These are phyloP conservation scores for Pseudocercospora pini-densiflorae DNA, from an alignment of 2,329 filamentous ascomycete genomes.

Conservation along the genomic window DNA sequence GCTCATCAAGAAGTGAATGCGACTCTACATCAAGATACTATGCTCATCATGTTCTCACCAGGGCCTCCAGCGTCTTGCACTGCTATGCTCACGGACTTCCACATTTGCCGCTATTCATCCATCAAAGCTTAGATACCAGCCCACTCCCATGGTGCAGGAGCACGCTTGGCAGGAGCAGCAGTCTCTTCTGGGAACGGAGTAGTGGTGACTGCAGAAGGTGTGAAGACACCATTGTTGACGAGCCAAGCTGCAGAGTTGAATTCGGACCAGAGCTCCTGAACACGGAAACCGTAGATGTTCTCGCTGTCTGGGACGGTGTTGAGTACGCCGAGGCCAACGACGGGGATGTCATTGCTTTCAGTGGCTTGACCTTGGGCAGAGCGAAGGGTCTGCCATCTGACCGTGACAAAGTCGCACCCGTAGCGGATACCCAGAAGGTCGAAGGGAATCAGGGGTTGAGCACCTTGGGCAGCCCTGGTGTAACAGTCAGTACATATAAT, in stretches of 20 bases:
- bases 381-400: constrained; percentile 32
- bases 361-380: constrained; percentile 29
- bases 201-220: constrained; percentile 20
- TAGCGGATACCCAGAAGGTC: constrained; percentile 33
- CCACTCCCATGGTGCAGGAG: constrained; percentile 6
- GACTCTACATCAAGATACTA: neutral
- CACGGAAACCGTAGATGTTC: constrained; percentile 32
- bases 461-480: constrained; percentile 28
- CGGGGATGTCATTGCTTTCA: constrained; percentile 31
- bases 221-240: constrained; percentile 33
- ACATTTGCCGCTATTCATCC: neutral
- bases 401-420: constrained; percentile 32
- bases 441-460: constrained; percentile 36
- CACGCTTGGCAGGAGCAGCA: constrained; percentile 1
- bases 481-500: neutral
- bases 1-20: neutral
- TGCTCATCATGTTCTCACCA: neutral
- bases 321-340: constrained; percentile 30
- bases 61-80: neutral
- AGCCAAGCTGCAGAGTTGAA: constrained; percentile 38
- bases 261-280: constrained; percentile 33
- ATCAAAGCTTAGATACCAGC: neutral
- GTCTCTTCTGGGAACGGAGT: constrained; percentile 13
- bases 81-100: neutral
- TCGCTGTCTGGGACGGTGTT: constrained; percentile 29